Conservation (phyloP, 805 yeast genomes). For the Myxozyma sirexii region DNA sequence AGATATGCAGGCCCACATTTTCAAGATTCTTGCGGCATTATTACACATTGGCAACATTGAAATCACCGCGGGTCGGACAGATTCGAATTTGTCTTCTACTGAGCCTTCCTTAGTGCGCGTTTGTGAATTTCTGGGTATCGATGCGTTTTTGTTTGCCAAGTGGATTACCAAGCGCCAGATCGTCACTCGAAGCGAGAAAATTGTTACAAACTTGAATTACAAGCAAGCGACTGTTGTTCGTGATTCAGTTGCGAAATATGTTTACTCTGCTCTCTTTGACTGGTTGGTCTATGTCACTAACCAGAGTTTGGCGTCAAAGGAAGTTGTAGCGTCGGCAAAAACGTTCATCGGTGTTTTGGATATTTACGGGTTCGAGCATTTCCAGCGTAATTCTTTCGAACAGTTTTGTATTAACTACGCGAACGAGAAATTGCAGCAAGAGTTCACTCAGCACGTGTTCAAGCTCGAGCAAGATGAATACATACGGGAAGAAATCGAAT, state of each 20-base stretch:
- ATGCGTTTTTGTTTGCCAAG: slow-evolving; percentile 71
- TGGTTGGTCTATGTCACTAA: slow-evolving; percentile 91
- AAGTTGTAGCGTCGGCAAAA: slow-evolving; percentile 57
- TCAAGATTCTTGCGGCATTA: slow-evolving; percentile 80
- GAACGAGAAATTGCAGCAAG: slow-evolving; percentile 95
- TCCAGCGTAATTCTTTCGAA: slow-evolving; percentile 90
- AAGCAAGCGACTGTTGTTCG: slow-evolving; percentile 88
- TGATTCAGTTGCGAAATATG: slow-evolving; percentile 95
- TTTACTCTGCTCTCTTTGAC: slow-evolving; percentile 89
- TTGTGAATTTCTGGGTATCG: slow-evolving; percentile 80
- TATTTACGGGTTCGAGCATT: slow-evolving; percentile 97
- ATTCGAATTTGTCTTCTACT: slow-evolving; percentile 78
- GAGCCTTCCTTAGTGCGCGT: slow-evolving; percentile 85
- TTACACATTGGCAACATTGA: slow-evolving; percentile 92
- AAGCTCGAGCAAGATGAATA: slow-evolving; percentile 96
- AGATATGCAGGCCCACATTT: slow-evolving; percentile 65
- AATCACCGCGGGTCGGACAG: slow-evolving; percentile 79
- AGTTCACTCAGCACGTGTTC: slow-evolving; percentile 95
- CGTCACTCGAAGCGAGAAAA: slow-evolving; percentile 88
- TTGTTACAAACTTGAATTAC: slow-evolving; percentile 77
- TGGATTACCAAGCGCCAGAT: slow-evolving; percentile 95
- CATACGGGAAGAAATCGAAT: slow-evolving; percentile 85
- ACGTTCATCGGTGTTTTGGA: slow-evolving; percentile 94
- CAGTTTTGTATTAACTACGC: slow-evolving; percentile 98
- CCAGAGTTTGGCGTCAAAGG: slow-evolving; percentile 76